Base-by-base conservation (phyloP, 192 early-diverging fungal genomes). In the Umbelopsis vinacea region DNA sequence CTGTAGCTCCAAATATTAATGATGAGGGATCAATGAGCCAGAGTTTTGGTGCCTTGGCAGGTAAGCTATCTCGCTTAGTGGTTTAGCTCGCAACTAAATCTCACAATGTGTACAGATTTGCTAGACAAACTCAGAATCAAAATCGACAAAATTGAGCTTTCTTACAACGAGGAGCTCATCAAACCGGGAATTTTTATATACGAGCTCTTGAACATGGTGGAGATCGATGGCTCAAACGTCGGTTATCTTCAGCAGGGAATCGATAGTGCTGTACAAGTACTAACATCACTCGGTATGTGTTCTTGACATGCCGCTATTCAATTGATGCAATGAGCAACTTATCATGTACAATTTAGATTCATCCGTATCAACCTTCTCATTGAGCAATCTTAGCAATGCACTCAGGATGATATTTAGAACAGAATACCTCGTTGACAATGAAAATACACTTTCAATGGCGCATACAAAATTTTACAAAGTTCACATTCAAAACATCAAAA, bases 161-260 rank as follows among this genome's bases (percentile, higher is more conserved):
- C 43, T 5, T 17, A 29, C 10, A 40, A 17, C 33, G 29, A 48
- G 10, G 43, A 80, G 19, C 47, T 79, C 2, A 67, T 70, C 66
- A 40, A 73, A 43, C 74, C 71, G 2, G 84, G 83, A 2, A 57
- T 66, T 7, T 84, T 52, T 38, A 77, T 85, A 38, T 79, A 75
- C 26, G 70, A 82, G 40, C 68, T 84, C 0, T 73, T 85, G 33
- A 47, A 38, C 23, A 50, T 3, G 23, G 60, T 71, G 24, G 35
- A 48, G 1, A 69, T 78, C 35, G 43, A 69, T 35, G n/a, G 26
- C 19, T 43, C 8, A 22, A 78, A 21, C 19, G 43, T 74, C 4
- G 35, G 43, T 11, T 55, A 40, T 23, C 37, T 72, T 7, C 71
- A 24, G 45, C 45, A 68, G 23, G 74, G 68, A 4, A 78, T 82